phyloP scores from a whole-genome alignment of 2,329 filamentous ascomycete genomes.

The Eurotiales sp. region DNA sequence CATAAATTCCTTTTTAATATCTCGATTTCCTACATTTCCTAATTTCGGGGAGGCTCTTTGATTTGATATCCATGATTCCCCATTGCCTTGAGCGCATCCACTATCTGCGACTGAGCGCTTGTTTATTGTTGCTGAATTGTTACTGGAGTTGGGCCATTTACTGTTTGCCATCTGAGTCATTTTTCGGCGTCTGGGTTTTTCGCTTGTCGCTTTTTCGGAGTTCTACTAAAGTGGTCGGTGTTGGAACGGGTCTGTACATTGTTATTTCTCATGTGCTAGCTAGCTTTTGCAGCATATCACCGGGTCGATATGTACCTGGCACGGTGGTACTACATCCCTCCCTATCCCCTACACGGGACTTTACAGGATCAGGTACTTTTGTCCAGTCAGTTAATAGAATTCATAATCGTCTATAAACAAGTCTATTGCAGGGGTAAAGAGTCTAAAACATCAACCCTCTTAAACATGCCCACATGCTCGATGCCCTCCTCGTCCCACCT shows the following conservation, averaged over 20 bases:
- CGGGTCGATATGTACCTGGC: background rate
- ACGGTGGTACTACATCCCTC: background rate
- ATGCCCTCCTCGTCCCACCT: slow-evolving; percentile 82
- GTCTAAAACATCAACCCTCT: slow-evolving; percentile 27
- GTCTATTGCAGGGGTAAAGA: too few species aligned
- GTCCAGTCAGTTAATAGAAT: background rate
- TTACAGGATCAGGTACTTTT: too few species aligned
- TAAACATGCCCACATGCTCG: slow-evolving; percentile 81
- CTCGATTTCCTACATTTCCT: background rate
- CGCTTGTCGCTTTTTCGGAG: background rate
- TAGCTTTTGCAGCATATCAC: background rate
- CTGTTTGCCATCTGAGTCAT: background rate
- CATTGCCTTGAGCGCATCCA: slow-evolving; percentile 3
- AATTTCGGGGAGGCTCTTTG: slow-evolving; percentile 7
- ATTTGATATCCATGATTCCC: slow-evolving; percentile 17
- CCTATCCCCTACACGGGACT: too few species aligned
- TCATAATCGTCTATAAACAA: background rate
- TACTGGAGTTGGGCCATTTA: slow-evolving; percentile 9
- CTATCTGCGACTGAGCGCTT: slow-evolving; percentile 6
- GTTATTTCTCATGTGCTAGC: slow-evolving; percentile 2
- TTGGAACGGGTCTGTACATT: background rate
- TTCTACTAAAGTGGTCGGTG: background rate
- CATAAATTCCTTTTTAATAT: too few species aligned
- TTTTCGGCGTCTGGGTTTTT: background rate
- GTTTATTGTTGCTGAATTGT: slow-evolving; percentile 1